Percentiles rank a stretch among this genome's conserved stretches.
Evolutionary conservation across 1,284 basidiomycete species (phyloP).

Genomic region (Earliella scabrosa): DNA sequence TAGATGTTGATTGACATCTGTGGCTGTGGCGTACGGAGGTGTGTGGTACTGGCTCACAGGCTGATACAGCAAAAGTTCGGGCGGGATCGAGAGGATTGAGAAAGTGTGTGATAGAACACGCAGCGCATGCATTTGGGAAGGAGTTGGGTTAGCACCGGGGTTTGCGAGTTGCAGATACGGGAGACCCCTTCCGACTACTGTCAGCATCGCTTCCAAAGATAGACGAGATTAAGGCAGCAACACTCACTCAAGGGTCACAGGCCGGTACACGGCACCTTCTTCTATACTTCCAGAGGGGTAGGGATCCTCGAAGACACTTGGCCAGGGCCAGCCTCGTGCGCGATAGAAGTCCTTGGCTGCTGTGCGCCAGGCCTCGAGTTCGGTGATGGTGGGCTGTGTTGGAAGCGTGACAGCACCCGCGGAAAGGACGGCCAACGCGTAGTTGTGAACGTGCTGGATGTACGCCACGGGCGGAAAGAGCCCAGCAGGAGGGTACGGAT

Average conservation of each 20-base stretch:
- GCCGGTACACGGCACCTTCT: conserved; percentile 65
- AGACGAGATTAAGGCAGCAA: conserved; percentile 4
- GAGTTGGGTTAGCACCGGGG: conserved; percentile 55
- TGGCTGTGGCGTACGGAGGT: conserved; percentile 34
- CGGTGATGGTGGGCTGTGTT: conserved; percentile 16
- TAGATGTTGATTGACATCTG: conserved; percentile 61
- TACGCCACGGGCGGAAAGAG: conserved; percentile 28
- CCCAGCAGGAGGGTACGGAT: conserved; percentile 10
- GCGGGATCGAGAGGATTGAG: conserved; percentile 46
- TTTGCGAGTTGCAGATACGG: conserved; percentile 60
- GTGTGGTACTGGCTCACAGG: conserved; percentile 26
- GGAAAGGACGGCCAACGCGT: conserved; percentile 37
- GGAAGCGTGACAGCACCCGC: conserved; percentile 23
- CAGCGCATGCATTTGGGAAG: conserved; percentile 68
- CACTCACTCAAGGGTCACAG: conserved; percentile 60
- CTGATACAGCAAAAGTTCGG: conserved; percentile 25
- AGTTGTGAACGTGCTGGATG: conserved; percentile 34
- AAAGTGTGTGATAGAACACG: conserved; percentile 75
- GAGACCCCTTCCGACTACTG: conserved; percentile 48
- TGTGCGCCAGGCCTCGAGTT: conserved; percentile 27
- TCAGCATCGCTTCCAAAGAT: background rate
- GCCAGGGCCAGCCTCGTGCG: conserved; percentile 63
- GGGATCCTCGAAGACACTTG: conserved; percentile 60
- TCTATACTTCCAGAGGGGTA: conserved; percentile 42
- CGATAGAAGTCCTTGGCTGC: conserved; percentile 36